These are phyloP conservation scores for Paecilomyces niveus DNA, from an alignment of 2,329 filamentous ascomycete species.

Conservation along the genomic window DNA sequence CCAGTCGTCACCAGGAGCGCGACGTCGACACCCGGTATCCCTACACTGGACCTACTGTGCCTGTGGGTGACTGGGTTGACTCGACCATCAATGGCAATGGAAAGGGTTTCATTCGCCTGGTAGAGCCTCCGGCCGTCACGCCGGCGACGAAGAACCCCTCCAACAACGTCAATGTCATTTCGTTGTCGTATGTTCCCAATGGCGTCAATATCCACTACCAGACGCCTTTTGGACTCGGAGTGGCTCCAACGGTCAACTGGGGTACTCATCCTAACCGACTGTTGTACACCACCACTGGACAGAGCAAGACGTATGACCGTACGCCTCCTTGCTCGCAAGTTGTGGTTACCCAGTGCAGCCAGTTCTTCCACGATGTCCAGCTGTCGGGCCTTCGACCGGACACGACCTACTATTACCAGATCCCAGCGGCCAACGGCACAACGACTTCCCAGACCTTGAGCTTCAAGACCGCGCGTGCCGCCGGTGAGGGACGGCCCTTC, in stretches of 20 bases:
- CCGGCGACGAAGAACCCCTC: conserved; percentile 36
- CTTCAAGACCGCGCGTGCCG: conserved; percentile 41
- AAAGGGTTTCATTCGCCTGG: conserved; percentile 45
- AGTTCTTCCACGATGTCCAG: conserved; percentile 47
- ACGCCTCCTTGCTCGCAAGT: conserved; percentile 44
- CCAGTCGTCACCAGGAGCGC: neutral
- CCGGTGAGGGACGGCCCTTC: conserved; percentile 38
- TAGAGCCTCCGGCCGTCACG: conserved; percentile 45
- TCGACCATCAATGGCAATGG: conserved; percentile 45
- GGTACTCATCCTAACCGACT: conserved; percentile 30
- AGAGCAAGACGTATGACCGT: conserved; percentile 39
- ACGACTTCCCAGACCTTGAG: conserved; percentile 40
- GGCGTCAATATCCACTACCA: conserved; percentile 50
- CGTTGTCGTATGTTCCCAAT: conserved; percentile 40
- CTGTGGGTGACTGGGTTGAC: conserved; percentile 47
- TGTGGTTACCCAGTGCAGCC: conserved; percentile 43
- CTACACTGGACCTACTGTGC: conserved; percentile 43
- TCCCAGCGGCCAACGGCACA: conserved; percentile 43
- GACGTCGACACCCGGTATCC: conserved; percentile 22
- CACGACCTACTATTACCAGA: conserved; percentile 47
- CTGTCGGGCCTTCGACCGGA: conserved; percentile 34
- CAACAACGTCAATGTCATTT: conserved; percentile 50
- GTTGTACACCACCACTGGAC: conserved; percentile 29
- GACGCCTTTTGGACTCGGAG: conserved; percentile 46
- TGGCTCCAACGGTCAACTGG: conserved; percentile 39